phyloP scores from a whole-genome alignment of 768 basidiomycete genomes.

The Goffeauzyma gilvescens region DNA sequence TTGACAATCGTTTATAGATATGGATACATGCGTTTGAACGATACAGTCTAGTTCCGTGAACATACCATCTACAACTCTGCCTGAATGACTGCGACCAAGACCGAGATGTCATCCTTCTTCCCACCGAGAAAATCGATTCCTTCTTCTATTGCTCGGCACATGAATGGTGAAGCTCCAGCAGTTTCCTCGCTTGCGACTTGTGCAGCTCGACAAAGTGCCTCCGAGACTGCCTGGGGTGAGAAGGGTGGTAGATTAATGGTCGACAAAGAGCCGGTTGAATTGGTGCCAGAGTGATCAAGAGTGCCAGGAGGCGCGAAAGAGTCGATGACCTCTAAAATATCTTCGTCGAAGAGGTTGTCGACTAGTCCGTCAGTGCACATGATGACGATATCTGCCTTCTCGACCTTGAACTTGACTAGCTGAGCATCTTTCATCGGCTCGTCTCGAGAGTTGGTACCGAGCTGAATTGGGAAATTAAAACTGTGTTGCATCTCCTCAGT shows the following conservation, averaged over 20 bases:
- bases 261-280: conserved; percentile 6
- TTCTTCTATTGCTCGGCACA: conserved; percentile 52
- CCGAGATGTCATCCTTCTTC: conserved; percentile 53
- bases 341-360: conserved; percentile 33
- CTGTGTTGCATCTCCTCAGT: conserved; percentile 87
- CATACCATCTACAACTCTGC: background rate
- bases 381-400: conserved; percentile 33
- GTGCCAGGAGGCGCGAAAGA: conserved; percentile 19
- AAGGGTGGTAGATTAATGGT: conserved; percentile 14
- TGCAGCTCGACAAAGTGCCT: conserved; percentile 28
- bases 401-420: conserved; percentile 36
- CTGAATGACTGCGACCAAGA: conserved; percentile 6
- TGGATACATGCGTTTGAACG: too few species aligned
- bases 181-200: conserved; percentile 19
- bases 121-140: conserved; percentile 59
- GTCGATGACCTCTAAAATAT: conserved; percentile 30
- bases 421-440: conserved; percentile 48
- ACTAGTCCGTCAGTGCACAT: conserved; percentile 31
- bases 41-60: too few species aligned
- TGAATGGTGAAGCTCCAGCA: conserved; percentile 48
- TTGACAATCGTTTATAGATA: too few species aligned
- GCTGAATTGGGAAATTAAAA: conserved; percentile 34
- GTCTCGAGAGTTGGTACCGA: conserved; percentile 38
- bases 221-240: conserved; percentile 28
- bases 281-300: background rate